Base-by-base conservation (phyloP, 371 early-diverging fungal genomes). In the Actinomortierella wolfii region DNA sequence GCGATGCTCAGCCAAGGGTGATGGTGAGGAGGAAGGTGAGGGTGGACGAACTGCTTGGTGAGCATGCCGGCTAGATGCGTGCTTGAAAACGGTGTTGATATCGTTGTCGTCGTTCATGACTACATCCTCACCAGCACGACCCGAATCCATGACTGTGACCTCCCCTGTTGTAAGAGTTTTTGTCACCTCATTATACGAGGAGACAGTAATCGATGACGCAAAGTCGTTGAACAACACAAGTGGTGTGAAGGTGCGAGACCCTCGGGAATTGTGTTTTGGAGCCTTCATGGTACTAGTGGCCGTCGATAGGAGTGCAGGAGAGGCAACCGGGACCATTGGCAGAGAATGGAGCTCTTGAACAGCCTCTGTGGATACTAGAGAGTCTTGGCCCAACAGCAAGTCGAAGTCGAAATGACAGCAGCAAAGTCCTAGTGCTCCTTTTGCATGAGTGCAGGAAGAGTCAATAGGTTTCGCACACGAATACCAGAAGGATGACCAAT, bases 221-320 rank as follows among this genome's bases (percentile, higher is more conserved):
- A 47, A 42, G 52, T 26, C 57, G 25, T 54, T 39, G 21, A 43
- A 42, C 50, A 60, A 54, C 25, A 60, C 54, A 21, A 60, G 45
- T 23, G 61, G 61, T 20, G 20, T 40, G 61, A 53, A 54, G 44
- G 40, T 28, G 40, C 54, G 43, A 14, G 61, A 39, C 60, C 51
- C 46, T 53, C 14, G 28, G 17, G 3, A 39, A 7, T 25, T 26
- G 4, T 28, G 2, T 7, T 25, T 13, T 18, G 26, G 53, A 29
- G 45, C 11, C 34, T 34, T 11, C 34, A 34, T 34, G 26, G n/a
- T 21, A 15, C 43, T 40, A 2, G 21, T 29, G 54, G 28, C 57
- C 54, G 45, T 55, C 45, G 59, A 65, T 59, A 51, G 59, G 59
- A 40, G 55, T 45, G 39, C 55, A 54, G 34, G 65, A 53, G 2